Conservation (phyloP, 2,329 filamentous ascomycete genomes). For the Venturia nashicola region DNA sequence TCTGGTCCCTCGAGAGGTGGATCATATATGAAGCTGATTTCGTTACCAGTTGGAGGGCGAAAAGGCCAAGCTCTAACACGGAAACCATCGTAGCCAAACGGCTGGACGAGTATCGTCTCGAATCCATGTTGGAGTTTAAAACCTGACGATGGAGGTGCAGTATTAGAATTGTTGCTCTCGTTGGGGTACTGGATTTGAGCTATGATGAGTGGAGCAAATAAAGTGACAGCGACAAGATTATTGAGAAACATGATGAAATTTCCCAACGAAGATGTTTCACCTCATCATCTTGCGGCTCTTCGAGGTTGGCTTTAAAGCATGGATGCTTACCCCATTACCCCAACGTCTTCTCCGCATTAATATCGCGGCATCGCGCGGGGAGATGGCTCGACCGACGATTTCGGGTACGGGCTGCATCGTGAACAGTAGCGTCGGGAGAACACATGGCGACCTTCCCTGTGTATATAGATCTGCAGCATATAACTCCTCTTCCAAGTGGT, state of each 20-base stretch:
- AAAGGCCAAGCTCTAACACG: constrained; percentile 28
- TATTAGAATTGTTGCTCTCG: neutral
- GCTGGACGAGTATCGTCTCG: constrained; percentile 26
- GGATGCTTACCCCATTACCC: neutral
- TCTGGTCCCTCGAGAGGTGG: constrained; percentile 27
- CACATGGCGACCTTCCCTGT: neutral
- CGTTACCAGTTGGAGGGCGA: constrained; percentile 22
- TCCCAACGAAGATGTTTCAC: too few species aligned
- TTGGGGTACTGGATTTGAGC: neutral
- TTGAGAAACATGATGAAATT: neutral
- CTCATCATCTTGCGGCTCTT: neutral
- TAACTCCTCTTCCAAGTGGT: neutral
- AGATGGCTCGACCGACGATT: neutral
- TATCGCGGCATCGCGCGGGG: neutral
- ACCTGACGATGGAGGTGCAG: constrained; percentile 15
- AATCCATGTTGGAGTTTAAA: constrained; percentile 27
- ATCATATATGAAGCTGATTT: constrained; percentile 27
- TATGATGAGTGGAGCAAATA: neutral
- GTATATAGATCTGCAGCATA: neutral
- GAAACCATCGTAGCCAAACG: constrained; percentile 28
- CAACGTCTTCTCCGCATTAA: neutral
- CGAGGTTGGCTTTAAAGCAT: neutral
- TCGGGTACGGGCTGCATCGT: neutral
- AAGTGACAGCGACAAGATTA: neutral
- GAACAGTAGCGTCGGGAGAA: neutral